Evolutionary conservation across 495 filamentous ascomycete species (phyloP).

Genomic region (Xylaria curta): DNA sequence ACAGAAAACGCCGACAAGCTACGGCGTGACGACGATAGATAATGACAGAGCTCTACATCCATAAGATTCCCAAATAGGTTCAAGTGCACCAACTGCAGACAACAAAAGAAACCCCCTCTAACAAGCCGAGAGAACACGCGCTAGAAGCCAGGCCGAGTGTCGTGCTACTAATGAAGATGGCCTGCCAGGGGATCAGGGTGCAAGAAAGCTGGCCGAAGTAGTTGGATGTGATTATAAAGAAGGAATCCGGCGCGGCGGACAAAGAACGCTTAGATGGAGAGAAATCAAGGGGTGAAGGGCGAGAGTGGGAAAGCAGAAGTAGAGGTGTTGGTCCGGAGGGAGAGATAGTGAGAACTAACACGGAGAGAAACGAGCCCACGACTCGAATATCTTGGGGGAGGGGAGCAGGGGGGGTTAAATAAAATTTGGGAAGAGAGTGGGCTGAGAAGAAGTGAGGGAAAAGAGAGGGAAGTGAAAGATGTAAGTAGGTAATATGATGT

Average conservation of each 20-base stretch:
- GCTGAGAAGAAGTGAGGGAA: slow-evolving; percentile 34
- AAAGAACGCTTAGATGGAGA: slow-evolving; percentile 8
- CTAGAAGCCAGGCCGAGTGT: slow-evolving; percentile 37
- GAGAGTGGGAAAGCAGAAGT: slow-evolving; percentile 21
- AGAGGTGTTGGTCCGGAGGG: neutral
- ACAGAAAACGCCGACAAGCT: slow-evolving; percentile 42
- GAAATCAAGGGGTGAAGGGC: slow-evolving; percentile 17
- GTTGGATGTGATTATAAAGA: neutral
- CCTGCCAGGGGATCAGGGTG: slow-evolving; percentile 6
- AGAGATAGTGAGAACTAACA: neutral
- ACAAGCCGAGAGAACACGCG: slow-evolving; percentile 36
- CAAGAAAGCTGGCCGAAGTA: slow-evolving; percentile 2
- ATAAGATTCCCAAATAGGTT: slow-evolving; percentile 33
- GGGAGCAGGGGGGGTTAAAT: slow-evolving; percentile 2
- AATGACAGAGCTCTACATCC: slow-evolving; percentile 35
- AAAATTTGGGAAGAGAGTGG: slow-evolving; percentile 10
- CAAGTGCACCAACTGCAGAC: slow-evolving; percentile 36
- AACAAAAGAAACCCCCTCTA: slow-evolving; percentile 35
- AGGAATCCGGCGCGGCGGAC: slow-evolving; percentile 6
- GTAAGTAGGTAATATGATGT: slow-evolving; percentile 37
- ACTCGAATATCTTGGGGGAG: neutral
- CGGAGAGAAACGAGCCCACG: neutral
- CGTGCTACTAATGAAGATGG: slow-evolving; percentile 25
- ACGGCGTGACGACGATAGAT: slow-evolving; percentile 35
- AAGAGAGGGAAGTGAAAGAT: too few species aligned